Evolutionary conservation across 805 yeast genomes (phyloP).

Genomic region (Kodamaea laetipori): DNA sequence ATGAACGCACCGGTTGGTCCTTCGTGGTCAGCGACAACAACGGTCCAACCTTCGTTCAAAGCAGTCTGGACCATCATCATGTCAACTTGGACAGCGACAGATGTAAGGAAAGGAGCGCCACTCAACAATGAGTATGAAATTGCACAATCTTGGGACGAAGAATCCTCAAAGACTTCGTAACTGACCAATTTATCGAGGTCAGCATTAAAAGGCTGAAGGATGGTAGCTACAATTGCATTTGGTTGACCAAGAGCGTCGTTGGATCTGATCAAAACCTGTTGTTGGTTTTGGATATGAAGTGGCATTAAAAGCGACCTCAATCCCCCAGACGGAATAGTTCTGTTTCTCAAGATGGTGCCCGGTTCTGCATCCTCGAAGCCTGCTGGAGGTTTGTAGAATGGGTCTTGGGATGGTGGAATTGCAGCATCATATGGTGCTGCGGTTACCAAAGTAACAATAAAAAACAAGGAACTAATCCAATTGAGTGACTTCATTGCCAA

Average conservation of each 20-base stretch:
- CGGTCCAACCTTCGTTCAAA: conserved; percentile 32
- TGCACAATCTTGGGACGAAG: conserved; percentile 21
- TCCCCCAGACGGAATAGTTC: conserved; percentile 14
- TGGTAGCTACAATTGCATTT: conserved; percentile 24
- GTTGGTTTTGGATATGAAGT: conserved; percentile 14
- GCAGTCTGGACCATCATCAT: conserved; percentile 16
- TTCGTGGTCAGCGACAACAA: conserved; percentile 37
- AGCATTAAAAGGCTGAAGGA: conserved; percentile 25
- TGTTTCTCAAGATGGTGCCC: conserved; percentile 18
- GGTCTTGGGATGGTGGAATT: conserved; percentile 16
- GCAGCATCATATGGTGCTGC: conserved; percentile 3
- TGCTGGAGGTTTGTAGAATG: conserved; percentile 18
- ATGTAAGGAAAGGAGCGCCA: conserved; percentile 20
- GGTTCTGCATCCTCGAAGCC: conserved; percentile 17
- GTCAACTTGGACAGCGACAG: conserved; percentile 19
- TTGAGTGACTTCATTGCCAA: too few relatives aligned
- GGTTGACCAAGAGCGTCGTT: conserved; percentile 21
- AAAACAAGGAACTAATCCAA: too few relatives aligned
- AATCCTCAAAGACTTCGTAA: conserved; percentile 24
- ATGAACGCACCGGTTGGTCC: conserved; percentile 34
- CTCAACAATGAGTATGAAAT: conserved; percentile 22
- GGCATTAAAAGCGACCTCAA: conserved; percentile 16
- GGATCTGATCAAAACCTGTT: conserved; percentile 21
- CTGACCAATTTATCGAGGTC: conserved; percentile 23
- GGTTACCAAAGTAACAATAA: not conserved